Evolutionary conservation across 2,329 filamentous ascomycete species (phyloP).

Genomic region (Sphaceloma murrayae): DNA sequence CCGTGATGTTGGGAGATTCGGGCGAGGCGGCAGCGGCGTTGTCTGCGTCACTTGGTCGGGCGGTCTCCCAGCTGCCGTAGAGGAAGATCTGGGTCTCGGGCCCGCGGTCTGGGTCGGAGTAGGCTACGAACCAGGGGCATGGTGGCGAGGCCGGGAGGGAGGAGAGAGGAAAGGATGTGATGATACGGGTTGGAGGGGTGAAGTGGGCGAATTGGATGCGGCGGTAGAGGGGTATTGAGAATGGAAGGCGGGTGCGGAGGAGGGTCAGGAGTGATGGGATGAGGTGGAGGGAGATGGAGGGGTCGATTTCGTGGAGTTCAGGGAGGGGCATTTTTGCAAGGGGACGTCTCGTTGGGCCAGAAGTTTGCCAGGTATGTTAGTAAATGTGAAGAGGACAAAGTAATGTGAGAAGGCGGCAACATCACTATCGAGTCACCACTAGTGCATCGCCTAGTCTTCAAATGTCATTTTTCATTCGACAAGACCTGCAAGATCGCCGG

Average conservation of each 20-base stretch:
- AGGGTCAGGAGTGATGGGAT: constrained; percentile 39
- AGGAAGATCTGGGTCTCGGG: constrained; percentile 59
- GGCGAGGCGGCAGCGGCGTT: too few species aligned
- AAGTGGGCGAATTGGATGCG: constrained; percentile 50
- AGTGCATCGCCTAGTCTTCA: too few species aligned
- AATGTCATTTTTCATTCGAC: constrained; percentile 4
- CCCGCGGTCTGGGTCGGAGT: constrained; percentile 50
- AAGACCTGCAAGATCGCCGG: background rate
- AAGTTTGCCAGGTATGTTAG: background rate
- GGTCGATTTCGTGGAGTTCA: constrained; percentile 2
- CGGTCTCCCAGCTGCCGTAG: constrained; percentile 35
- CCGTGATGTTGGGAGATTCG: too few species aligned
- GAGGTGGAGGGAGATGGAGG: constrained; percentile 31
- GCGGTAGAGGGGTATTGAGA: constrained; percentile 52
- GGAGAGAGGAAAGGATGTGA: constrained; percentile 37
- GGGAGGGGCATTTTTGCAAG: background rate
- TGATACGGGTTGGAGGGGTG: constrained; percentile 24
- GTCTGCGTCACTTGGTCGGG: background rate
- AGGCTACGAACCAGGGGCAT: constrained; percentile 44
- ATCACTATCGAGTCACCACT: too few species aligned
- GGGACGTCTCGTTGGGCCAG: background rate
- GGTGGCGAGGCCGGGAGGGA: constrained; percentile 21
- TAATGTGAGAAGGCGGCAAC: background rate
- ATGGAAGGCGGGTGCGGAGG: constrained; percentile 45
- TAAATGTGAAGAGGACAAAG: constrained; percentile 4